Conservation (phyloP, 352 stramenopile species). For the Phytophthora crassamura region DNA sequence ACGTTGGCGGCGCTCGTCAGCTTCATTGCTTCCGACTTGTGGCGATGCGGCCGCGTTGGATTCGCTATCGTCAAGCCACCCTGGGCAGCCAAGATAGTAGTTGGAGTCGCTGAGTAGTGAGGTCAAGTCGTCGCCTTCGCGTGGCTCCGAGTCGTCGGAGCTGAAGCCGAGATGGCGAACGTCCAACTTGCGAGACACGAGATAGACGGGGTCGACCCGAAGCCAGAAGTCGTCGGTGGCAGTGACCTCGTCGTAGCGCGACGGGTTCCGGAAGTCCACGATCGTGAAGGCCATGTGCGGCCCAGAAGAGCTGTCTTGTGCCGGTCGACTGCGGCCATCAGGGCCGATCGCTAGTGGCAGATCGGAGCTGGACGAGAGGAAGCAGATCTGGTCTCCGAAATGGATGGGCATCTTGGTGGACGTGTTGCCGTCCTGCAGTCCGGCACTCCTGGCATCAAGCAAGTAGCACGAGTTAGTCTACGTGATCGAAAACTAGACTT, state of each 20-base stretch:
- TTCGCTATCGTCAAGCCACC: constrained; percentile 46
- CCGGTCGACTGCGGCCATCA: constrained; percentile 43
- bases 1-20: neutral
- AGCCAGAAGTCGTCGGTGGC: constrained; percentile 66
- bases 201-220: constrained; percentile 37
- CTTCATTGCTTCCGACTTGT: constrained; percentile 2
- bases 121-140: constrained; percentile 38
- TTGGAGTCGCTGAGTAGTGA: constrained; percentile 58
- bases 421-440: constrained; percentile 56
- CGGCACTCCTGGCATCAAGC: constrained; percentile 29
- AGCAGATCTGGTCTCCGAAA: constrained; percentile 69
- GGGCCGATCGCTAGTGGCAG: constrained; percentile 57
- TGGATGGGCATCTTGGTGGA: constrained; percentile 51
- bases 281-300: constrained; percentile 76
- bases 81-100: constrained; percentile 65
- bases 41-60: constrained; percentile 1
- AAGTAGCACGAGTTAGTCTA: neutral
- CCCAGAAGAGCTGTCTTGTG: constrained; percentile 29
- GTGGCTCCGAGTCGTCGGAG: constrained; percentile 3
- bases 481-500: neutral
- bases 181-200: constrained; percentile 23
- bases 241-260: constrained; percentile 47
- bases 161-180: constrained; percentile 3
- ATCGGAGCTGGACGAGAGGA: constrained; percentile 53
- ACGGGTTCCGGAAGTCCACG: constrained; percentile 64